Percentiles rank a stretch among this genome's conserved stretches.
These are phyloP conservation scores for Tuber umbilicatum DNA, from an alignment of 495 filamentous ascomycete genomes.

Conservation along the genomic window DNA sequence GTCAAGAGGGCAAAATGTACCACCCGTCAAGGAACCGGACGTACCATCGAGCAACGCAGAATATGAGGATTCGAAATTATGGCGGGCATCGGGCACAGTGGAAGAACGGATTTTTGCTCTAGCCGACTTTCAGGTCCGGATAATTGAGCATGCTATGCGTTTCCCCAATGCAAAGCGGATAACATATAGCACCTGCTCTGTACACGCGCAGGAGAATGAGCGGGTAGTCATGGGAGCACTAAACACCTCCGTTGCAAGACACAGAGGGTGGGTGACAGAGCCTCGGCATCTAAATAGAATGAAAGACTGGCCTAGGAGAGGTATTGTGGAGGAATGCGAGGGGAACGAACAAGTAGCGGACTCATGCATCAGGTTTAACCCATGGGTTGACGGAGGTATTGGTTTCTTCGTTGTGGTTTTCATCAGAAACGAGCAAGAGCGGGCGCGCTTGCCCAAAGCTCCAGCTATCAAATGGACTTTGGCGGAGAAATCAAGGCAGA, in stretches of 20 bases:
- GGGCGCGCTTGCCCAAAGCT: neutral
- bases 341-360: constrained; percentile 55
- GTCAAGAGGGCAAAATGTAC: constrained; percentile 1
- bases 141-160: constrained; percentile 72
- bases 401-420: constrained; percentile 69
- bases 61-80: constrained; percentile 33
- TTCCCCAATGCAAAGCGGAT: constrained; percentile 74
- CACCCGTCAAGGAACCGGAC: constrained; percentile 44
- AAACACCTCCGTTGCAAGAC: constrained; percentile 55
- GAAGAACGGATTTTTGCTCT: constrained; percentile 59
- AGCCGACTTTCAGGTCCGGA: constrained; percentile 66
- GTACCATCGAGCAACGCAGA: constrained; percentile 25
- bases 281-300: constrained; percentile 60
- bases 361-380: constrained; percentile 72
- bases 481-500: constrained; percentile 21
- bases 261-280: constrained; percentile 70
- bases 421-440: constrained; percentile 48
- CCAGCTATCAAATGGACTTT: constrained; percentile 5
- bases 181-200: constrained; percentile 87
- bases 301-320: constrained; percentile 60
- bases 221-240: constrained; percentile 67
- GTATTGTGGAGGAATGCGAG: constrained; percentile 47
- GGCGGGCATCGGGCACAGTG: constrained; percentile 11
- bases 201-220: constrained; percentile 83
- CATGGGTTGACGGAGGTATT: constrained; percentile 70